These are phyloP conservation scores for Amphibolis antarctica DNA, from an alignment of 106 monocot genomes.

Conservation along the genomic window DNA sequence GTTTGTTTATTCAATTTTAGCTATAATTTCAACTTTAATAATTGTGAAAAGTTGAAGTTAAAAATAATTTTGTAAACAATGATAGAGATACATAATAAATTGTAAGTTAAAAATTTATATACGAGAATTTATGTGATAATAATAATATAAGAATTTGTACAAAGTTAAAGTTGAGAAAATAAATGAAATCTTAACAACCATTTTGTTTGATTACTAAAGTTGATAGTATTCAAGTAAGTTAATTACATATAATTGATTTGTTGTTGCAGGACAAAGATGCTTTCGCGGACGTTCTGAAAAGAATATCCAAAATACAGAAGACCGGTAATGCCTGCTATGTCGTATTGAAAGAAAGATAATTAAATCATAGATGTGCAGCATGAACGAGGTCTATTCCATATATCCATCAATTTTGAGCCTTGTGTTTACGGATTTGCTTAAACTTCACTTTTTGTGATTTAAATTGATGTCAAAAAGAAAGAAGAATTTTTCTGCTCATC, in stretches of 20 bases:
- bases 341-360: constrained; percentile 17
- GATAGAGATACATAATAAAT: too few relatives aligned
- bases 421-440: background rate
- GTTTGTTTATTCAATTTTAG: too few relatives aligned
- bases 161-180: too few relatives aligned
- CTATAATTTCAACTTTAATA: too few relatives aligned
- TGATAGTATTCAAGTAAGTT: too few relatives aligned
- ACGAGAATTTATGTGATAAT: too few relatives aligned
- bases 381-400: too few relatives aligned
- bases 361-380: background rate
- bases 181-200: background rate
- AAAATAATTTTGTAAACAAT: too few relatives aligned
- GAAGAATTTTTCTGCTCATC: background rate
- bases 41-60: too few relatives aligned
- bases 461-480: background rate
- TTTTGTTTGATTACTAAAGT: background rate
- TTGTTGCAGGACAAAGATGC: constrained; percentile 25
- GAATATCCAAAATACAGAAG: constrained; percentile 29
- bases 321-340: constrained; percentile 16
- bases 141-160: too few relatives aligned
- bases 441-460: background rate
- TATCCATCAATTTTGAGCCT: background rate
- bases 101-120: too few relatives aligned
- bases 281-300: constrained; percentile 22
- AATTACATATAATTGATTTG: background rate